Conservation (phyloP, 352 stramenopile genomes). For the Globisporangium iwayamae region DNA sequence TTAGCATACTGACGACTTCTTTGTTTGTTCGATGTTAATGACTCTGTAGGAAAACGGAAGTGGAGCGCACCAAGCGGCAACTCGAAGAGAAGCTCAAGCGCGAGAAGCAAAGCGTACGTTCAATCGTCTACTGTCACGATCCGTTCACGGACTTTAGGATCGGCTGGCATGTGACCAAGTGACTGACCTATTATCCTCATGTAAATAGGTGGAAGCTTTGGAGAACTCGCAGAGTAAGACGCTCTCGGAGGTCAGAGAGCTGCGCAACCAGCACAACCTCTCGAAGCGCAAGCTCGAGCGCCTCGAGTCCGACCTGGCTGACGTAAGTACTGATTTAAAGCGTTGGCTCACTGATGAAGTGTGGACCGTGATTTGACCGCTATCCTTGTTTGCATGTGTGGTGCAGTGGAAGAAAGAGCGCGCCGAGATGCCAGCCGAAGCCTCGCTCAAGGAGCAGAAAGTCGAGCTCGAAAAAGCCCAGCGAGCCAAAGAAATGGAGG, state of each 20-base stretch:
- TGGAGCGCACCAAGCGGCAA: conserved; percentile 44
- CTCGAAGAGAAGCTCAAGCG: conserved; percentile 63
- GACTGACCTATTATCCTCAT: not conserved
- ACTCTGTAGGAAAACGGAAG: conserved; percentile 40
- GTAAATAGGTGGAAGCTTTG: conserved; percentile 51
- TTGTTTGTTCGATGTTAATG: not conserved
- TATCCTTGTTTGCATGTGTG: not conserved
- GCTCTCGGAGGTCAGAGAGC: conserved; percentile 56
- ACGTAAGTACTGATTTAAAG: conserved; percentile 20
- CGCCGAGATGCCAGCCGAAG: conserved; percentile 44
- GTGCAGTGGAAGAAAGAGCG: conserved; percentile 60
- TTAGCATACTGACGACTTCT: too few relatives aligned
- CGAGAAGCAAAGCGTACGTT: conserved; percentile 45
- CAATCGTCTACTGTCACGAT: not conserved
- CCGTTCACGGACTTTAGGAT: too few relatives aligned
- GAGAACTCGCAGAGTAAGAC: conserved; percentile 71
- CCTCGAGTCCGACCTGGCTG: conserved; percentile 53
- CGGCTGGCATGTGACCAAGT: too few relatives aligned
- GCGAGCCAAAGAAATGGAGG: conserved; percentile 67
- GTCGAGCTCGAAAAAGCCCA: conserved; percentile 60
- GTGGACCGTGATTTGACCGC: not conserved
- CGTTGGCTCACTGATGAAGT: not conserved
- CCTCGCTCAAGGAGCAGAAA: conserved; percentile 54
- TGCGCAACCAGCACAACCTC: conserved; percentile 71
- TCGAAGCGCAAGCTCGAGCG: conserved; percentile 63